Evolutionary conservation across 306 rosid genomes (phyloP), one percentile per base, ranked within the genome.

Genomic region (Corylus avellana): DNA sequence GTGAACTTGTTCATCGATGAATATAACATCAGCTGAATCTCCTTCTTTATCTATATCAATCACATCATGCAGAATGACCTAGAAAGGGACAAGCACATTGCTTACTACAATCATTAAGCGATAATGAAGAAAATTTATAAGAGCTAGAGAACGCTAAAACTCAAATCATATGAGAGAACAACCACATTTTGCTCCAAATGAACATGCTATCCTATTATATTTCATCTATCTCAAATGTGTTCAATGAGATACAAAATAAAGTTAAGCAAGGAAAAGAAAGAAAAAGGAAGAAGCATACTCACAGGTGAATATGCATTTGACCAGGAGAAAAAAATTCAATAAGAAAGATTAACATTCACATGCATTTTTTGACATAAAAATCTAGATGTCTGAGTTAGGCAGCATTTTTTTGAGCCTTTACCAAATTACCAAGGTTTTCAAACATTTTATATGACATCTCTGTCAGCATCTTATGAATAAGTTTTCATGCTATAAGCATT

Each of bases 31-130:
- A 46, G 82, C 68, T 44, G 82, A 80, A 76, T 83, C 88, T 27
- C 84, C 93, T 54, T 86, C 88, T 1, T 84, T 16, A 59, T 89
- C 92, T 46, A 92, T 51, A 69, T 89, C 91, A 77, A 94, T 89
- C 81, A 88, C 88, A 42, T 87, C 88, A 27, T 63, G 77, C 56
- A 79, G 37, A 82, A 80, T 58, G 76, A 73, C 86, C 98, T 94
- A 69, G 59, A 25, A 70, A 85, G 79, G 75, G 18, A 46, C 59
- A 51, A 82, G 29, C 56, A 10, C 81, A 67, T 14, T 49, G 2
- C 56, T 11, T 3, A 39, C 29, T 59, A 59, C 35, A 37, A 22
- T 59, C 12, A 1, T 50, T 71, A 47, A 48, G 37, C 10, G 2
- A 50, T 25, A 20, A 47, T 0, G 11, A 27, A 25, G 16, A 50